Evolutionary conservation across 305 asterid genomes (phyloP).

Genomic region (Solanum hybrid): DNA sequence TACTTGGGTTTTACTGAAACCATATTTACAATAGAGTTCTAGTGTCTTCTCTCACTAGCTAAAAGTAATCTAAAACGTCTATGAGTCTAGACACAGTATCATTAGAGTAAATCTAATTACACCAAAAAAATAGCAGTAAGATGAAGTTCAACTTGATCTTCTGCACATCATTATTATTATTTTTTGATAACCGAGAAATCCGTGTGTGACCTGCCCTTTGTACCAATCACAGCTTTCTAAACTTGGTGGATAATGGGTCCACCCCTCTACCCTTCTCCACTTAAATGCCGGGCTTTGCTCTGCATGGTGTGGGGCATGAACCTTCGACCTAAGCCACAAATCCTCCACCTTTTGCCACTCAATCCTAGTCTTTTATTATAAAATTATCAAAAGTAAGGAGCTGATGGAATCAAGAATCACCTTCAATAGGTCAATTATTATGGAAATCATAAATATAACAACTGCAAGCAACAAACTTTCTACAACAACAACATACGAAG

Average conservation of each 20-base stretch:
- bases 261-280: no score
- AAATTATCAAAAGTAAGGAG: neutral
- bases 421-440: neutral
- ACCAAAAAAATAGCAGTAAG: neutral
- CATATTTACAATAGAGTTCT: neutral
- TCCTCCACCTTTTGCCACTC: no score
- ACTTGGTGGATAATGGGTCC: no score
- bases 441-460: neutral
- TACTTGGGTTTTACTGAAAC: neutral
- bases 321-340: no score
- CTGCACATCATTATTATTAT: neutral
- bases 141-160: neutral
- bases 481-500: neutral
- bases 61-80: neutral
- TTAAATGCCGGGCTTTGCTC: no score
- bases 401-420: neutral
- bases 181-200: no score
- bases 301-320: no score
- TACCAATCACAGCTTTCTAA: no score
- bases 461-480: neutral
- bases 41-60: neutral
- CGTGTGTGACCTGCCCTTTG: no score
- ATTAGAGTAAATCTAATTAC: neutral
- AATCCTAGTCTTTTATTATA: neutral
- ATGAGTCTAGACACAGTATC: neutral